These are phyloP conservation scores for Monosporascus sp. DNA, from an alignment of 2,329 filamentous ascomycete genomes.

Conservation along the genomic window DNA sequence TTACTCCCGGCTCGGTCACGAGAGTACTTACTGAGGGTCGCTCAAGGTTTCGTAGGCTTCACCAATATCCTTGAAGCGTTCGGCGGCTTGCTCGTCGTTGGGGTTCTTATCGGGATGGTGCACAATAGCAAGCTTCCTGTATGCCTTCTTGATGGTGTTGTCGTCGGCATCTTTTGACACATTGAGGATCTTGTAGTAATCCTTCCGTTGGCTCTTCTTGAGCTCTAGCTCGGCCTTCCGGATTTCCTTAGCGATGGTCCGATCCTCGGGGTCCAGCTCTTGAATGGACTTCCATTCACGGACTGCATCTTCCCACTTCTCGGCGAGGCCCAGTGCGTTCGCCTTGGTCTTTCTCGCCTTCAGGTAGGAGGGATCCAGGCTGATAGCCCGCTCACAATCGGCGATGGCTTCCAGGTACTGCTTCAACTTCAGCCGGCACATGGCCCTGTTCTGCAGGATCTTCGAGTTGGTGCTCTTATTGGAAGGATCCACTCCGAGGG, in stretches of 20 bases:
- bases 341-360: constrained; percentile 94
- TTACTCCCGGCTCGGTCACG: neutral
- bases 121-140: constrained; percentile 88
- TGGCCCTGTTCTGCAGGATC: constrained; percentile 86
- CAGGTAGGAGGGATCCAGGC: constrained; percentile 76
- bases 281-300: constrained; percentile 83
- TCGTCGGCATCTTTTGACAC: constrained; percentile 82
- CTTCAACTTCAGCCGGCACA: constrained; percentile 80
- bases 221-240: constrained; percentile 88
- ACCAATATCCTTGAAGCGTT: constrained; percentile 94
- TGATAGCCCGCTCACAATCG: constrained; percentile 81
- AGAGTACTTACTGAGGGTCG: constrained; percentile 73
- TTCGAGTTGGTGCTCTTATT: constrained; percentile 95
- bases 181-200: constrained; percentile 97
- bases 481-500: constrained; percentile 76
- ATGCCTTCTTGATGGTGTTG: constrained; percentile 89
- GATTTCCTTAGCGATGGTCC: constrained; percentile 76
- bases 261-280: constrained; percentile 78
- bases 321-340: constrained; percentile 78
- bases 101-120: constrained; percentile 98
- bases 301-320: constrained; percentile 88
- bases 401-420: constrained; percentile 74
- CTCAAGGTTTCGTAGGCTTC: constrained; percentile 96
- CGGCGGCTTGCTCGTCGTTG: constrained; percentile 75
- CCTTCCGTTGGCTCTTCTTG: constrained; percentile 96